phyloP scores from a whole-genome alignment of 2,329 filamentous ascomycete genomes.

The Paraconiothyrium brasiliense region DNA sequence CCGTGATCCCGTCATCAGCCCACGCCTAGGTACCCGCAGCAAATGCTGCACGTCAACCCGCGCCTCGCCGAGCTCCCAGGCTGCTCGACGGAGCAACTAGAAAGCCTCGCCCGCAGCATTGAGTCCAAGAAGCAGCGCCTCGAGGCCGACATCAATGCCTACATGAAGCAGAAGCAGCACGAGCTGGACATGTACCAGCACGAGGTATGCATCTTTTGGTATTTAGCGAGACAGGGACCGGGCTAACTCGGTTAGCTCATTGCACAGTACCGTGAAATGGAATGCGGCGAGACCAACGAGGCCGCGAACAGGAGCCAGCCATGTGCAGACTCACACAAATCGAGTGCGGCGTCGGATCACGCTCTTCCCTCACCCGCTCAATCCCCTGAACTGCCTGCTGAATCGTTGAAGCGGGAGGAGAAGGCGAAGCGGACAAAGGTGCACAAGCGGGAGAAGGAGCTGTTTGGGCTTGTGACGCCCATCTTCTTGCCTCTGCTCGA shows the following conservation, averaged over 20 bases:
- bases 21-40: conserved; percentile 18
- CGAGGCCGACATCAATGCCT: conserved; percentile 46
- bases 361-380: conserved; percentile 14
- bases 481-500: conserved; percentile 50
- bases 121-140: conserved; percentile 48
- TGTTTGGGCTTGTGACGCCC: conserved; percentile 48
- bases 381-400: conserved; percentile 18
- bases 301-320: conserved; percentile 9
- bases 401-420: conserved; percentile 31
- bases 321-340: neutral
- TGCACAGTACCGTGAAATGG: conserved; percentile 43
- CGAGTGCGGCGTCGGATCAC: conserved; percentile 8
- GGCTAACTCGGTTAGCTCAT: conserved; percentile 46
- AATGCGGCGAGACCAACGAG: conserved; percentile 31
- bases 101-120: conserved; percentile 42
- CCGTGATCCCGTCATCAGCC: conserved; percentile 31
- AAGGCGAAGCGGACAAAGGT: conserved; percentile 46
- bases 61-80: conserved; percentile 44
- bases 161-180: conserved; percentile 45
- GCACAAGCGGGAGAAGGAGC: conserved; percentile 50
- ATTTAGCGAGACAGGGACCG: conserved; percentile 20
- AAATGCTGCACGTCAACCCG: conserved; percentile 43
- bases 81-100: conserved; percentile 44
- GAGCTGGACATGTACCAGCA: conserved; percentile 43
- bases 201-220: conserved; percentile 33